phyloP scores from a whole-genome alignment of 768 basidiomycete genomes.

The Boletus tylopilopsis region DNA sequence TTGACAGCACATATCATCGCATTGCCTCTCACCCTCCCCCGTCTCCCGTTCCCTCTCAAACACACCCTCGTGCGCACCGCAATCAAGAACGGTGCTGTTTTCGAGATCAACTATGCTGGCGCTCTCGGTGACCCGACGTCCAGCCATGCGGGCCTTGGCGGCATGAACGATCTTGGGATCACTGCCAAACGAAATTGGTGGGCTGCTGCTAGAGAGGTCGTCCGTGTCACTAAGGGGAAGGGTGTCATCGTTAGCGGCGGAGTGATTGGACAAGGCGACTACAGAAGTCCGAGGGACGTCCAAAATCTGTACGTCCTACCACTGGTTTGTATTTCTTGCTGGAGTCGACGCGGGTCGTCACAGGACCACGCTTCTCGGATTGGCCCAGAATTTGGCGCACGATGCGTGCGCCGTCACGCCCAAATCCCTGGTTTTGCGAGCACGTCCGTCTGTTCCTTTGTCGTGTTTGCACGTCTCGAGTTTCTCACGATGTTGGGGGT shows the following conservation, averaged over 20 bases:
- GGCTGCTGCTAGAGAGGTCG: slow-evolving; percentile 72
- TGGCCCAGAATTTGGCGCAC: slow-evolving; percentile 67
- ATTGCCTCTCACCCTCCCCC: slow-evolving; percentile 71
- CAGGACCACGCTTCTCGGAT: slow-evolving; percentile 64
- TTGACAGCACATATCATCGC: slow-evolving; percentile 80
- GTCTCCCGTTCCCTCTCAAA: slow-evolving; percentile 77
- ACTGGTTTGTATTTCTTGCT: too few relatives aligned
- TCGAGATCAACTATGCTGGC: slow-evolving; percentile 77
- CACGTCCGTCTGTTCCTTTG: slow-evolving; percentile 48
- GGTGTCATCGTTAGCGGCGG: slow-evolving; percentile 72
- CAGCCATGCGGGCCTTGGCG: slow-evolving; percentile 41
- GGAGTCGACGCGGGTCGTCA: neutral
- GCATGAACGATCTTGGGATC: slow-evolving; percentile 49
- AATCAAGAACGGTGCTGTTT: slow-evolving; percentile 75
- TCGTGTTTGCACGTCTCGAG: neutral
- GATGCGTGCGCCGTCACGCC: slow-evolving; percentile 56
- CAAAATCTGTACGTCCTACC: slow-evolving; percentile 76
- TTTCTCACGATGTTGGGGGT: neutral
- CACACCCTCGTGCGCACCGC: slow-evolving; percentile 82
- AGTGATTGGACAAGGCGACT: slow-evolving; percentile 53
- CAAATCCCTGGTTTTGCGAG: slow-evolving; percentile 66
- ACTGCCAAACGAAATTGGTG: slow-evolving; percentile 78
- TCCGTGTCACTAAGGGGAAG: slow-evolving; percentile 78
- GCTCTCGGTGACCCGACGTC: slow-evolving; percentile 61
- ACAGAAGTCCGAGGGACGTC: slow-evolving; percentile 70